A percentile compares a stretch with the other conserved stretches of the same genome.
Evolutionary conservation across 805 yeast species (phyloP).

Genomic region (Huiozyma naganishii): DNA sequence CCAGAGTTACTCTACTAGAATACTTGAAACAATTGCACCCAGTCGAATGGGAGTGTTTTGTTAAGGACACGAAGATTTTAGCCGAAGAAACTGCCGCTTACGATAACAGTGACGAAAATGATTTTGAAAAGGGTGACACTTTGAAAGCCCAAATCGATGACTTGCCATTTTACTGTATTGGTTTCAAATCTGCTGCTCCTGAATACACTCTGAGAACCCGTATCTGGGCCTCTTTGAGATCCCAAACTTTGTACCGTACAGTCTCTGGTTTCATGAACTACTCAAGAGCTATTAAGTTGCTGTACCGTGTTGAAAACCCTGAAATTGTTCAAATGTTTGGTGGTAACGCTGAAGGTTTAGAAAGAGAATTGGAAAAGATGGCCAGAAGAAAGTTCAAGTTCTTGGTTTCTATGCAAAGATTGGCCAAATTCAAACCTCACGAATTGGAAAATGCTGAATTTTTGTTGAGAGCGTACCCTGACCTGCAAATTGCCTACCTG

Average conservation of each 20-base stretch:
- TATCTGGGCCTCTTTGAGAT: constrained; percentile 96
- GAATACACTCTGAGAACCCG: constrained; percentile 93
- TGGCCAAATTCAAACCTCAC: constrained; percentile 57
- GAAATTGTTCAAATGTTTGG: constrained; percentile 97
- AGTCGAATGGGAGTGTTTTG: constrained; percentile 95
- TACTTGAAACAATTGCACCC: constrained; percentile 93
- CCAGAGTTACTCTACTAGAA: constrained; percentile 88
- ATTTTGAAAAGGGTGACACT: constrained; percentile 50
- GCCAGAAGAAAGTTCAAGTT: constrained; percentile 76
- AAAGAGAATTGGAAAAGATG: constrained; percentile 87
- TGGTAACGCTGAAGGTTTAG: constrained; percentile 93
- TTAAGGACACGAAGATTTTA: constrained; percentile 86
- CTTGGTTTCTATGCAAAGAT: constrained; percentile 79
- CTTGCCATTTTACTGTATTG: constrained; percentile 88
- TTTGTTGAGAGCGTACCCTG: constrained; percentile 74
- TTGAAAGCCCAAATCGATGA: constrained; percentile 81
- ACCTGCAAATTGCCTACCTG: constrained; percentile 80
- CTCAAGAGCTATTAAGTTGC: constrained; percentile 86
- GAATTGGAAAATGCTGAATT: constrained; percentile 75
- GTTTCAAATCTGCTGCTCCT: constrained; percentile 95
- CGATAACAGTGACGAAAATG: constrained; percentile 31
- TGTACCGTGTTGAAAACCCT: constrained; percentile 91
- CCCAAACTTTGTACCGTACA: constrained; percentile 94
- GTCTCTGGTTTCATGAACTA: constrained; percentile 98
- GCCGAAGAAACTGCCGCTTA: constrained; percentile 89